Percentiles rank a stretch among this genome's conserved stretches.
phyloP scores from a whole-genome alignment of 257 asterid species.

The Cordia subcordata region DNA sequence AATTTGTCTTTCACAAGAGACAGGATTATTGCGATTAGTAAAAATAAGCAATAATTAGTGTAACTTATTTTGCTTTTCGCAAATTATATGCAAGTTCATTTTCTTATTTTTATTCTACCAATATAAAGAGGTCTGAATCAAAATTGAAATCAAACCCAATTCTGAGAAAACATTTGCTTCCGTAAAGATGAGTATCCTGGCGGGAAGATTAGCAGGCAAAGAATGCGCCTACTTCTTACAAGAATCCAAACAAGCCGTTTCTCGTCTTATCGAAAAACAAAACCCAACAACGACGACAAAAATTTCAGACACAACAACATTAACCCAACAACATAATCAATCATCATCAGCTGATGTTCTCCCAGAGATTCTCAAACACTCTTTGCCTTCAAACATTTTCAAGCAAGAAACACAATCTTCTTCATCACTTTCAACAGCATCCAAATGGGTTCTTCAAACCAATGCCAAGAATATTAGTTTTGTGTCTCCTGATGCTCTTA shows the following conservation, averaged over 20 bases:
- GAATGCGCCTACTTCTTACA: slow-evolving; percentile 89
- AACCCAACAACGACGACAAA: slow-evolving; percentile 17
- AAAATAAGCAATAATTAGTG: too few relatives aligned
- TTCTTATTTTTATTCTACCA: too few relatives aligned
- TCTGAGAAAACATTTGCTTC: background rate
- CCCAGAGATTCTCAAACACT: slow-evolving; percentile 79
- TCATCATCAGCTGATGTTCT: slow-evolving; percentile 52
- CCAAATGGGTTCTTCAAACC: slow-evolving; percentile 70
- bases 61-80: too few relatives aligned
- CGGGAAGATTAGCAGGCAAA: slow-evolving; percentile 62
- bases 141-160: background rate
- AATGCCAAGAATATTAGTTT: slow-evolving; percentile 22
- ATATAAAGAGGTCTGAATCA: background rate
- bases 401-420: slow-evolving; percentile 23
- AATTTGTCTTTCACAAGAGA: too few relatives aligned
- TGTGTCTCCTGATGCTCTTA: slow-evolving; percentile 57
- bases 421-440: slow-evolving; percentile 38
- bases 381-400: slow-evolving; percentile 63
- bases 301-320: slow-evolving; percentile 9
- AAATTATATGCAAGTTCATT: too few relatives aligned
- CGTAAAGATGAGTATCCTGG: slow-evolving; percentile 64
- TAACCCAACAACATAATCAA: slow-evolving; percentile 13
- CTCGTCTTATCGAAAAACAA: slow-evolving; percentile 38
- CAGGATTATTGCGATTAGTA: too few relatives aligned
- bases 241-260: slow-evolving; percentile 81